Evolutionary conservation across 2,329 filamentous ascomycete genomes (phyloP), one percentile per base, ranked within the genome.

Genomic region (Samsoniella hepiali): DNA sequence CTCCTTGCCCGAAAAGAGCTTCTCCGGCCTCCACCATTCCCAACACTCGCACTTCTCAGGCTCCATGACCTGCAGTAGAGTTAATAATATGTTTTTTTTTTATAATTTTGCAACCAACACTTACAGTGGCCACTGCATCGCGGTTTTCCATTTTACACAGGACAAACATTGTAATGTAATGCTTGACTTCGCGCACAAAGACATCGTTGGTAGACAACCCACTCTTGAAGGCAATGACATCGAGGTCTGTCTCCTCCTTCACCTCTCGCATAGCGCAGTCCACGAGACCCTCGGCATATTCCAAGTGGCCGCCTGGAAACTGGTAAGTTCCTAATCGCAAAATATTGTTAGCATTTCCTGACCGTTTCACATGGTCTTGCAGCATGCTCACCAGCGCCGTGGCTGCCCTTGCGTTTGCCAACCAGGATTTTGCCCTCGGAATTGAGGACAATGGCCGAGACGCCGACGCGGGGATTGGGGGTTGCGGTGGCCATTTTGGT

Each of bases 151-250:
- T 76, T 51, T 74, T 75, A 49, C 84, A 86, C 0, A 78, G 76
- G 65, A 91, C 83, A 67, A 91, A 93, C 3, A 92, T 73, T 0
- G 91, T 93, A 58, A 92, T 80, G 70, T 93, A 94, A 71, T 94
- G 90, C 73, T 88, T 91, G 0, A 74, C 75, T n/a, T 82, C 80
- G 0, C 71, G 70, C 1, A 74, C 69, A 71, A 92, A 90, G 1
- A 90, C 71, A 68, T 88, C 86, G 70, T 93, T 91, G 5, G 88
- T 91, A 0, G 85, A 82, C 0, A 82, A 84, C 1, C 88, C 67
- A 45, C 89, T 81, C 53, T 77, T 79, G 42, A 84, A 56, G 7
- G 82, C 78, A 1, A 73, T 77, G 1, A 92, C 78, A 0, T 74
- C 69, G 0, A 92, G 78, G 0, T 83, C 88, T 0, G 90, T 91